phyloP scores from a whole-genome alignment of 768 basidiomycete genomes.

The Wakefieldia striispora region DNA sequence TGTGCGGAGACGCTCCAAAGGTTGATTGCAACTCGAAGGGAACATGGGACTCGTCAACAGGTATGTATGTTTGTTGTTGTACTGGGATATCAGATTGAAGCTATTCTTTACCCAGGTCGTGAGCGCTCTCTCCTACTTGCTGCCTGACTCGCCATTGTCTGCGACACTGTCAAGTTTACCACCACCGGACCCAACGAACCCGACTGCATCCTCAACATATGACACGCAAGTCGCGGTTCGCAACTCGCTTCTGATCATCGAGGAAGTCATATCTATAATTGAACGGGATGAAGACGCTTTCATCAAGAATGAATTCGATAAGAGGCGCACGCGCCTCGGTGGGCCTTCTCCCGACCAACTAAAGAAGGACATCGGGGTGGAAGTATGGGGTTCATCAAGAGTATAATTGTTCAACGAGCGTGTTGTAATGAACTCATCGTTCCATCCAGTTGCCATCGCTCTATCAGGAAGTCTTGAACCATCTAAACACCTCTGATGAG shows the following conservation, averaged over 20 bases:
- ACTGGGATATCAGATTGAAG: neutral
- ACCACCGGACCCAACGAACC: constrained; percentile 72
- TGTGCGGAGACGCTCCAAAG: constrained; percentile 83
- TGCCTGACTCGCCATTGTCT: constrained; percentile 72
- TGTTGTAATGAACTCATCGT: constrained; percentile 9
- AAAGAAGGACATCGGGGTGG: constrained; percentile 61
- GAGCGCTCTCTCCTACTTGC: constrained; percentile 61
- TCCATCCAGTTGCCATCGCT: constrained; percentile 61
- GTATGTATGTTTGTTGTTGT: constrained; percentile 33
- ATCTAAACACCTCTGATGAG: constrained; percentile 75
- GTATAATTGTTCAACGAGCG: constrained; percentile 34
- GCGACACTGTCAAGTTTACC: constrained; percentile 64
- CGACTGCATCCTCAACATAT: constrained; percentile 57
- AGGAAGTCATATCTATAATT: constrained; percentile 64
- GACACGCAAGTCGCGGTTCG: constrained; percentile 61
- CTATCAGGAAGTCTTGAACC: constrained; percentile 79
- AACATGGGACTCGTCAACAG: constrained; percentile 59
- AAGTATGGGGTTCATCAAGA: constrained; percentile 60
- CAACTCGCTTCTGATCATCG: constrained; percentile 65
- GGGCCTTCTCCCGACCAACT: constrained; percentile 58
- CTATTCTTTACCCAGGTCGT: constrained; percentile 49
- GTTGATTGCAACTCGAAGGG: constrained; percentile 58
- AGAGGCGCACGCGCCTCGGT: constrained; percentile 73
- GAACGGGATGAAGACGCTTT: constrained; percentile 61
- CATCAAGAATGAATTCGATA: constrained; percentile 69